Conservation (phyloP, 1,284 basidiomycete genomes). For the Bjerkandera adusta region DNA sequence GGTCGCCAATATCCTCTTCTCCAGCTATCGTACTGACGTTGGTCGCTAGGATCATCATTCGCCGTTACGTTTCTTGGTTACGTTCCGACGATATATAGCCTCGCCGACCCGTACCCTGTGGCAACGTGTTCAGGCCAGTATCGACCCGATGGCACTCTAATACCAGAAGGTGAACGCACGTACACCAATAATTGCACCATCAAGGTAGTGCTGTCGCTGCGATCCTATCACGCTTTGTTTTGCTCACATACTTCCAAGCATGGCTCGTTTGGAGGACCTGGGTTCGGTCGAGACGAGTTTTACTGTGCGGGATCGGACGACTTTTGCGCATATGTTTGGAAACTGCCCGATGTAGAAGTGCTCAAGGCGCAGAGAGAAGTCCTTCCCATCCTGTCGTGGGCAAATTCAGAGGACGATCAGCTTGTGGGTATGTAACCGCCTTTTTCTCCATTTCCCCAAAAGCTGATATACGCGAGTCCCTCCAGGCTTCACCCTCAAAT, state of each 20-base stretch:
- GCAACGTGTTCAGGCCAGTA: conserved; percentile 61
- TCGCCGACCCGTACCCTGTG: conserved; percentile 64
- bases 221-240: neutral
- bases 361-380: conserved; percentile 44
- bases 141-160: conserved; percentile 48
- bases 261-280: conserved; percentile 67
- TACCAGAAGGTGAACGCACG: conserved; percentile 43
- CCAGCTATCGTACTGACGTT: conserved; percentile 12
- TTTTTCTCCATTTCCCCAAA: neutral
- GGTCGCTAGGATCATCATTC: conserved; percentile 50
- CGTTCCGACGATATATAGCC: conserved; percentile 64
- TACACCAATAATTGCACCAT: conserved; percentile 77
- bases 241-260: conserved; percentile 43
- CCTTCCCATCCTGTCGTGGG: conserved; percentile 45
- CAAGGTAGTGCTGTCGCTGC: conserved; percentile 45
- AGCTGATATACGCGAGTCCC: conserved; percentile 1
- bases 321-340: conserved; percentile 80
- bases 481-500: conserved; percentile 47
- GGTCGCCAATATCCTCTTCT: conserved; percentile 14
- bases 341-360: conserved; percentile 48
- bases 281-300: conserved; percentile 49
- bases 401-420: conserved; percentile 23
- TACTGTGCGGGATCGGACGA: conserved; percentile 79
- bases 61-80: conserved; percentile 66
- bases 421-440: conserved; percentile 35